These are phyloP conservation scores for Begonia fuchsioides DNA, from an alignment of 306 rosid genomes.

Conservation along the genomic window DNA sequence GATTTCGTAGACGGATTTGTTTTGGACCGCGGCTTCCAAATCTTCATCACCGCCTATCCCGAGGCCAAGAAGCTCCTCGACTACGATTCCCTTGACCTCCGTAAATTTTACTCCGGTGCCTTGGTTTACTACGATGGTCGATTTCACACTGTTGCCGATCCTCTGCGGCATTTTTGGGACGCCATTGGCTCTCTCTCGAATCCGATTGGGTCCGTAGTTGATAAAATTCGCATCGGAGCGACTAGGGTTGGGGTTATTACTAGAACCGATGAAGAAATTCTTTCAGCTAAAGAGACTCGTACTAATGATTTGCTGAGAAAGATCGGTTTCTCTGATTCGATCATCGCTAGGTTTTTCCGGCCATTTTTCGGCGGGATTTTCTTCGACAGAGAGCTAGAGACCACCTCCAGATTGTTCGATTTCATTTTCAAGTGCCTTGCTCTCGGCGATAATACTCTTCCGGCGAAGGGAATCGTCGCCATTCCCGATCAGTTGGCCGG, in stretches of 20 bases:
- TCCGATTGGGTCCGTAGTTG: conserved; percentile 53
- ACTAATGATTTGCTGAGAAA: conserved; percentile 34
- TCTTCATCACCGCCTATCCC: conserved; percentile 85
- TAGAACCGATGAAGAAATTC: conserved; percentile 37
- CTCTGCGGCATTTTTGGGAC: conserved; percentile 52
- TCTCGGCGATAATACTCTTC: conserved; percentile 77
- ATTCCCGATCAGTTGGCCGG: conserved; percentile 60
- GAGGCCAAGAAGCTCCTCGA: conserved; percentile 66
- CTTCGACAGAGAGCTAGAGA: conserved; percentile 50
- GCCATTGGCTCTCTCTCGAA: conserved; percentile 41
- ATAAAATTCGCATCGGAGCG: conserved; percentile 50
- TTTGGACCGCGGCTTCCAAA: conserved; percentile 85
- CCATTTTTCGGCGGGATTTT: conserved; percentile 82
- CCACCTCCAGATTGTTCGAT: conserved; percentile 60
- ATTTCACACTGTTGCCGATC: conserved; percentile 82
- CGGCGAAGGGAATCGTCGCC: conserved; percentile 59
- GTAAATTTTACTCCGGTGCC: conserved; percentile 63
- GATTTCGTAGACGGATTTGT: conserved; percentile 60
- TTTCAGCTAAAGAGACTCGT: conserved; percentile 30
- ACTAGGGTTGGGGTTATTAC: conserved; percentile 33
- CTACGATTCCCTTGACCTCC: conserved; percentile 43
- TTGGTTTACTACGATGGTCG: conserved; percentile 34
- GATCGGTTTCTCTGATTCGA: conserved; percentile 56
- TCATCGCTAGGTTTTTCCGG: conserved; percentile 46
- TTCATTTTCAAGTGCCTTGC: conserved; percentile 86